Conservation (phyloP, 2,329 filamentous ascomycete genomes). For the Fusarium sp. region DNA sequence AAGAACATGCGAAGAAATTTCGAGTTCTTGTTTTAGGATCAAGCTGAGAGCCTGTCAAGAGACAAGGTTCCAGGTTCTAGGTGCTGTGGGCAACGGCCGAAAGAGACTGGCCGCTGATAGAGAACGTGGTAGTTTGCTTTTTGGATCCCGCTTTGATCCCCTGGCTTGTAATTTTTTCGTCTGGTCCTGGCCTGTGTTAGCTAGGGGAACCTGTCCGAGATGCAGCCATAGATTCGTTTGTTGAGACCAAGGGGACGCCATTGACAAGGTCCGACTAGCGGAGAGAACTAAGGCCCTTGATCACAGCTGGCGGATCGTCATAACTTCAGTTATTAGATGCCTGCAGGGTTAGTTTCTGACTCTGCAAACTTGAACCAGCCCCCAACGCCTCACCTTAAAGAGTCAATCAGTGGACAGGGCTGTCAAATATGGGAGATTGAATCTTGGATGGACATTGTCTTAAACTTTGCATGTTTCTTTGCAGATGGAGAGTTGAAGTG, state of each 20-base stretch:
- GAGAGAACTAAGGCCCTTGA: conserved; percentile 36
- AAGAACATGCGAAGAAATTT: background rate
- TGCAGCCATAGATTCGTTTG: conserved; percentile 38
- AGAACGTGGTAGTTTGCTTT: conserved; percentile 23
- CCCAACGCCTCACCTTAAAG: background rate
- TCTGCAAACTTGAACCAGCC: conserved; percentile 28
- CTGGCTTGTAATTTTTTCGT: conserved; percentile 14
- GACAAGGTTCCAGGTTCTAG: conserved; percentile 28
- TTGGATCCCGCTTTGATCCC: conserved; percentile 32
- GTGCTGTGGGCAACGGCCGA: conserved; percentile 35
- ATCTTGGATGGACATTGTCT: background rate
- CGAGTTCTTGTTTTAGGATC: background rate
- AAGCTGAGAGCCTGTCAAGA: conserved; percentile 7
- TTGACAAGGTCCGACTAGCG: conserved; percentile 31
- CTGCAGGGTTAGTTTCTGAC: conserved; percentile 29
- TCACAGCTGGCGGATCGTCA: conserved; percentile 42
- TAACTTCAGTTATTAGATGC: conserved; percentile 29
- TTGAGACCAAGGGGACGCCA: conserved; percentile 38
- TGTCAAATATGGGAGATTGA: no score
- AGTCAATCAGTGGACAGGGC: background rate
- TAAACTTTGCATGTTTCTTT: background rate
- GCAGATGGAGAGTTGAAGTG: background rate
- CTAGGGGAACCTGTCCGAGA: conserved; percentile 44
- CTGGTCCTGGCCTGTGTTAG: conserved; percentile 14
- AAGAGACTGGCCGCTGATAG: conserved; percentile 32